A percentile compares a stretch with the other conserved stretches of the same genome.
Conservation (phyloP, 176 grass and related monocot genomes). For the Eragrostis nindensis region DNA sequence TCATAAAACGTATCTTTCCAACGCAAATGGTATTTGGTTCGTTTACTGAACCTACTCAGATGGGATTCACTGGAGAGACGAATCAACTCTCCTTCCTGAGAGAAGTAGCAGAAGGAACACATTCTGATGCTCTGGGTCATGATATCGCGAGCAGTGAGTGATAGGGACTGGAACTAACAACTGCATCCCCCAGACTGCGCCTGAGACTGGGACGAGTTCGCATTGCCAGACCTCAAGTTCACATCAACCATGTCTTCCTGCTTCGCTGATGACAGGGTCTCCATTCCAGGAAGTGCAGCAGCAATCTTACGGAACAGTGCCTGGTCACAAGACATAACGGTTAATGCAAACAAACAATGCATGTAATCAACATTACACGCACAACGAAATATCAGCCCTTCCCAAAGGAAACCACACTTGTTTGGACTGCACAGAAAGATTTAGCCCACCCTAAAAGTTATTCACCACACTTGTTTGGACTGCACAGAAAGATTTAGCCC, state of each 20-base stretch:
- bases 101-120: constrained; percentile 29
- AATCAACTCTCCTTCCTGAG: constrained; percentile 46
- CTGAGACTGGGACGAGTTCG: constrained; percentile 80
- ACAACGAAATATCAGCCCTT: neutral
- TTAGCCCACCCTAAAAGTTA: neutral
- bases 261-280: constrained; percentile 87
- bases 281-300: constrained; percentile 95
- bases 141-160: constrained; percentile 37
- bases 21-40: constrained; percentile 46
- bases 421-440: constrained; percentile 11
- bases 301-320: constrained; percentile 97
- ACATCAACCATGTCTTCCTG: constrained; percentile 98
- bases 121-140: constrained; percentile 27
- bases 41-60: constrained; percentile 35
- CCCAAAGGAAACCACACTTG: neutral
- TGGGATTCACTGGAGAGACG: constrained; percentile 42
- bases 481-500: neutral
- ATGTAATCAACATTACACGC: neutral
- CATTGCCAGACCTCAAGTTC: constrained; percentile 75
- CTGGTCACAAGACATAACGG: constrained; percentile 40
- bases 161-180: constrained; percentile 59
- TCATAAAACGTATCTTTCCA: constrained; percentile 56
- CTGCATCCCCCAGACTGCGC: constrained; percentile 80
- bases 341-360: constrained; percentile 33
- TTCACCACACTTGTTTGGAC: constrained; percentile 2